Conservation (phyloP, 371 early-diverging fungal genomes). For the Phascolomyces articulosus region DNA sequence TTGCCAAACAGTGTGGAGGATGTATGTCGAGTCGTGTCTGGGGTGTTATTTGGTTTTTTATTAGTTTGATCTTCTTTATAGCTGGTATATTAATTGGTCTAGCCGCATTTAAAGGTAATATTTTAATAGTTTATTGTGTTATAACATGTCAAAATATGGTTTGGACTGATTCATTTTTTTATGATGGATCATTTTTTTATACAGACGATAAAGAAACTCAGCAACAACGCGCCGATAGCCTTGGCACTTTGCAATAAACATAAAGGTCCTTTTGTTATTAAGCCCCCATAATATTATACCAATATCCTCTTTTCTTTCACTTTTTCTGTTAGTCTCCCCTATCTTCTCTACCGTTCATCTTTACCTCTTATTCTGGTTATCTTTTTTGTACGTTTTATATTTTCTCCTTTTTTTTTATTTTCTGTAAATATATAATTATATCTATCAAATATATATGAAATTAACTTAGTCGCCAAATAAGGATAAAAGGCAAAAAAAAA, state of each 20-base stretch:
- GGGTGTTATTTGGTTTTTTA: slow-evolving; percentile 89
- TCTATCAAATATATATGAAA: too few species aligned
- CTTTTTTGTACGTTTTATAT: too few species aligned
- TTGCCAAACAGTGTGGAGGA: slow-evolving; percentile 80
- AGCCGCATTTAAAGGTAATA: slow-evolving; percentile 71
- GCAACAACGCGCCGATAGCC: slow-evolving; percentile 18
- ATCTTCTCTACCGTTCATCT: too few species aligned
- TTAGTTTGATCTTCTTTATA: slow-evolving; percentile 80
- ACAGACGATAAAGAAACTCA: slow-evolving; percentile 24
- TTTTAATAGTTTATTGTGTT: slow-evolving; percentile 15
- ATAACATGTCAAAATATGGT: neutral
- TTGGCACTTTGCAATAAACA: slow-evolving; percentile 10
- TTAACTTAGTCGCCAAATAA: too few species aligned
- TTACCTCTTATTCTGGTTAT: too few species aligned
- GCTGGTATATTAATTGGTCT: slow-evolving; percentile 81
- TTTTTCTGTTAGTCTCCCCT: too few species aligned
- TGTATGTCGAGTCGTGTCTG: slow-evolving; percentile 84
- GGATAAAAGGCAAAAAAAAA: too few species aligned
- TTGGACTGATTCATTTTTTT: neutral
- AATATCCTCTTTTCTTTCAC: neutral
- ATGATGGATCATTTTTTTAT: neutral
- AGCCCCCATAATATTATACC: neutral
- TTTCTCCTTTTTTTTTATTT: too few species aligned
- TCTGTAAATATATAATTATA: too few species aligned
- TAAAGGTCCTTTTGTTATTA: neutral